phyloP scores from a whole-genome alignment of 2,329 filamentous ascomycete species.

The Botrytis elliptica region DNA sequence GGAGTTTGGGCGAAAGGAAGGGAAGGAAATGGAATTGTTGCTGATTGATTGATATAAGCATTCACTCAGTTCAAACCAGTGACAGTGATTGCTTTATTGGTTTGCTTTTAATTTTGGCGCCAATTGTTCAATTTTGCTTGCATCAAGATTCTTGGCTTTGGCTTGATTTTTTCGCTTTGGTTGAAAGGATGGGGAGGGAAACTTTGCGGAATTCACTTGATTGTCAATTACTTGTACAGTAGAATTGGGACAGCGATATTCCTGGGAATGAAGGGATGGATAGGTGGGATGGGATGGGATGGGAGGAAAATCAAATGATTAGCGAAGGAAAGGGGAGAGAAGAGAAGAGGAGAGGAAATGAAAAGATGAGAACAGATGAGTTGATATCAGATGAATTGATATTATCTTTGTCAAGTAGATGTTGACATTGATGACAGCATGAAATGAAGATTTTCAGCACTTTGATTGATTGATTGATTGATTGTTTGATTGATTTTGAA shows the following conservation, averaged over 20 bases:
- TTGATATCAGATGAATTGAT: slow-evolving; percentile 2
- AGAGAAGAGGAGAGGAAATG: background rate
- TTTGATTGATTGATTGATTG: background rate
- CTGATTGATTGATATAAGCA: slow-evolving; percentile 10
- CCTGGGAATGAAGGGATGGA: background rate
- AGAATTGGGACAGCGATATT: background rate
- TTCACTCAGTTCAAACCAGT: background rate
- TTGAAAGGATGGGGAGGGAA: slow-evolving; percentile 3
- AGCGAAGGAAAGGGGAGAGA: background rate
- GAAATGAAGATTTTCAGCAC: background rate
- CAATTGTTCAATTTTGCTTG: background rate
- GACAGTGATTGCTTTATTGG: slow-evolving; percentile 11
- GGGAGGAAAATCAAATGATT: background rate
- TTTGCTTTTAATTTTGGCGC: background rate
- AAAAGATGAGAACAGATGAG: slow-evolving; percentile 11
- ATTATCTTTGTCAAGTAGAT: background rate
- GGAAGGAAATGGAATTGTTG: background rate
- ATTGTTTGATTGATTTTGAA: no score
- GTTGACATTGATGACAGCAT: background rate
- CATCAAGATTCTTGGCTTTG: slow-evolving; percentile 7
- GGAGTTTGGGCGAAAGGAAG: slow-evolving; percentile 17
- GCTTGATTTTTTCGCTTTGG: slow-evolving; percentile 2
- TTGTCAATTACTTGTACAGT: slow-evolving; percentile 14
- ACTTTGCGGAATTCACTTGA: slow-evolving; percentile 7
- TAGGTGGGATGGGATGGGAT: background rate